Evolutionary conservation across 805 yeast genomes (phyloP), one percentile per base, ranked within the genome.

Genomic region (Saccharomycopsis fibuligera): DNA sequence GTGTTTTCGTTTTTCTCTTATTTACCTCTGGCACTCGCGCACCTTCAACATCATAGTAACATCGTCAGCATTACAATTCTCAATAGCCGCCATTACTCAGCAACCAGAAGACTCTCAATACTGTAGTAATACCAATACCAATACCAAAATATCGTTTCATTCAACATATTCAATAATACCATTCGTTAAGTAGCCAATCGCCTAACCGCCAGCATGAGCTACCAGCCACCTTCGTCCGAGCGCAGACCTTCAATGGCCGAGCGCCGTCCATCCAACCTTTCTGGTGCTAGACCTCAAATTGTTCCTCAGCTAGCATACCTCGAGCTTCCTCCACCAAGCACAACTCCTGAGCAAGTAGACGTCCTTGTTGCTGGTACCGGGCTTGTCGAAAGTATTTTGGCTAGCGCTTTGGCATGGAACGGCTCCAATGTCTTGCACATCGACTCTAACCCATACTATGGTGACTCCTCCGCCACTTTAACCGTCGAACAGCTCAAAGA

Each of bases 391-490:
- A 79, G 88, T 56, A 81, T 93, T 10, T 66, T 89, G 43, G 96
- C 98, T 0, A 96, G 97, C 10, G 91, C 97, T 0, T 72, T 93
- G 41, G 84, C 97, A 10, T 93, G 99, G 98, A 96, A 88, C 58
- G 99, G 99, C n/a, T 80, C 93, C n/a, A 80, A 76, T 55, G 97
- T 93, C 6, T 69, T 93, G 39, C 99, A 93, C 61, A 79, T 93
- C 27, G 99, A 93, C 63, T 71, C 80, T 38, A 84, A 89, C 60
- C 74, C 79, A 25, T 83, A 86, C 62, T 93, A 93, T 60, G 99
- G 99, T 19, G 98, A 90, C 62, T 75, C 83, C 31, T 75, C 83
- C 44, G 89, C 97, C 4, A 86, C 96, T 2, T 67, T 93, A 45
- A 85, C 95, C 19, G 77, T 89, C 42, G 96, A 88, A 56, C 96